phyloP scores from a whole-genome alignment of 192 early-diverging fungal species.

The Podila clonocystis region DNA sequence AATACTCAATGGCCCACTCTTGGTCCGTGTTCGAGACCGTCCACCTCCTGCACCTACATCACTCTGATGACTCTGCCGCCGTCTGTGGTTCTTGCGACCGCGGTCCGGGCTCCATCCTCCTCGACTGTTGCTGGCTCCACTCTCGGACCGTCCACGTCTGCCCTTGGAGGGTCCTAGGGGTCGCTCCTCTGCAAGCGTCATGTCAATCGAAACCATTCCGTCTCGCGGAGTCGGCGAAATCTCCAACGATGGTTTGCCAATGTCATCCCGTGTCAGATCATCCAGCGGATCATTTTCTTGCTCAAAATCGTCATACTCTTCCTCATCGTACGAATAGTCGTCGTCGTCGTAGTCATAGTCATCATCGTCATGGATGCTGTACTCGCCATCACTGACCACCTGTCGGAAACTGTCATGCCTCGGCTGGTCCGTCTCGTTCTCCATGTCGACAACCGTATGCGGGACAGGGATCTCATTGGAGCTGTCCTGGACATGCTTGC shows the following conservation, averaged over 20 bases:
- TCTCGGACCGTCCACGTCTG: slow-evolving; percentile 3
- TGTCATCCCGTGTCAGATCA: neutral
- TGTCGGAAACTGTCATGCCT: slow-evolving; percentile 39
- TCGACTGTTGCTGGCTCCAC: neutral
- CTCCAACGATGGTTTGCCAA: neutral
- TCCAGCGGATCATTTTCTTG: slow-evolving; percentile 3
- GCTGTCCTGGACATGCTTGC: neutral
- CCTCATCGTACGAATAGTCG: slow-evolving; percentile 28
- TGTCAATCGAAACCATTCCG: slow-evolving; percentile 37
- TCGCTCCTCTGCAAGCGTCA: slow-evolving; percentile 16
- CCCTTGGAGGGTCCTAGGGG: neutral
- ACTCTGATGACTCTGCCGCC: slow-evolving; percentile 41
- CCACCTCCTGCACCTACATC: slow-evolving; percentile 14
- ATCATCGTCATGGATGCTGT: slow-evolving; percentile 23
- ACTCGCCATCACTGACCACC: slow-evolving; percentile 51
- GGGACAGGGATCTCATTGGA: neutral
- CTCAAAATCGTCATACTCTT: slow-evolving; percentile 15
- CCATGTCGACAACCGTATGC: slow-evolving; percentile 18
- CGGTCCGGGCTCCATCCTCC: neutral
- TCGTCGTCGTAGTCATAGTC: slow-evolving; percentile 26
- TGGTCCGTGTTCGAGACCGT: neutral
- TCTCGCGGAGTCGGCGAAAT: neutral
- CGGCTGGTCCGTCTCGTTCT: neutral
- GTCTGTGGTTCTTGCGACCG: slow-evolving; percentile 8
- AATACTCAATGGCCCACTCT: neutral